A percentile compares a stretch with the other conserved stretches of the same genome.
Conservation (phyloP, 495 filamentous ascomycete species). For the Xylaria venustula region DNA sequence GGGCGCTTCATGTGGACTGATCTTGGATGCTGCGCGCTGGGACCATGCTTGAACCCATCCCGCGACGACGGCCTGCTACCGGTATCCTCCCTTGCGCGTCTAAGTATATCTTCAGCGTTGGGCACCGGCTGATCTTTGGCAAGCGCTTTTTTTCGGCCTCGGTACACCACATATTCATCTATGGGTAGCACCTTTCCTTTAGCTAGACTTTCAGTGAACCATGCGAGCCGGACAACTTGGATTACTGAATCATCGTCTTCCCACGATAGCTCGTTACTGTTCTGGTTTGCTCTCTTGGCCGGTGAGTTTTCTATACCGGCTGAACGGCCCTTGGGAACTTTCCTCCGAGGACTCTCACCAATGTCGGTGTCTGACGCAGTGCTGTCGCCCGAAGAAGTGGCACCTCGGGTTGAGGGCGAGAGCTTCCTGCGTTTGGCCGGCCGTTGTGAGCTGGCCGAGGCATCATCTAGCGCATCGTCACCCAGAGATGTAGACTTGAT, state of each 20-base stretch:
- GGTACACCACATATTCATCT: slow-evolving; percentile 65
- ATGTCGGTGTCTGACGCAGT: neutral
- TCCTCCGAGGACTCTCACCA: neutral
- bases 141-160: slow-evolving; percentile 43
- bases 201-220: slow-evolving; percentile 66
- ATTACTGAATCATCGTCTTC: slow-evolving; percentile 38
- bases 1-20: slow-evolving; percentile 34
- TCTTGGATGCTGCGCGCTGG: slow-evolving; percentile 14
- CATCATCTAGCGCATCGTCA: slow-evolving; percentile 1
- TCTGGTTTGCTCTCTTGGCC: neutral
- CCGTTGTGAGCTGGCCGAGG: neutral
- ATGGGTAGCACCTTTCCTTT: slow-evolving; percentile 54
- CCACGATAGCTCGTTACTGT: slow-evolving; percentile 10
- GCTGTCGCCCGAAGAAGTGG: neutral
- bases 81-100: slow-evolving; percentile 31
- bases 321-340: neutral
- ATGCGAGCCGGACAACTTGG: slow-evolving; percentile 70
- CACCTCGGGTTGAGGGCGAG: neutral
- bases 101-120: slow-evolving; percentile 27
- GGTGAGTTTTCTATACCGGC: neutral
- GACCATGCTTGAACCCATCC: slow-evolving; percentile 6
- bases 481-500: slow-evolving; percentile 30
- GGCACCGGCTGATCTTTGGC: neutral
- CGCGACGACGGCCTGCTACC: slow-evolving; percentile 4
- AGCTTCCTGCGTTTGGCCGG: slow-evolving; percentile 38